Percentiles rank a stretch among this genome's conserved stretches.
These are phyloP conservation scores for Psilocybe tampanensis DNA, from an alignment of 768 basidiomycete genomes.

Conservation along the genomic window DNA sequence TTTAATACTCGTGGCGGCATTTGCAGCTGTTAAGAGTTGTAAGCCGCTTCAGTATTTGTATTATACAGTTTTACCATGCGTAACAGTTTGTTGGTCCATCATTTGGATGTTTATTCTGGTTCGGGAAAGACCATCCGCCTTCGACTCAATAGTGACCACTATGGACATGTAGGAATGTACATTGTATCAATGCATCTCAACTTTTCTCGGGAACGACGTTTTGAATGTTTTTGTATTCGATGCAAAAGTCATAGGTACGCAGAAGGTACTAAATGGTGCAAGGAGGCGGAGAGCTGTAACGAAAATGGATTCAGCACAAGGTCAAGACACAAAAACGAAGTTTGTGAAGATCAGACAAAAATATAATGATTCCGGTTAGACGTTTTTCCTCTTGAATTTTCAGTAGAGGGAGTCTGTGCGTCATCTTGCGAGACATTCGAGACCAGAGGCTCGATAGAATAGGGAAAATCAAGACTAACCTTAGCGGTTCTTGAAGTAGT, in stretches of 20 bases:
- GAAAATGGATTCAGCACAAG: conserved; percentile 10
- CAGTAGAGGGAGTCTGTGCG: conserved; percentile 93
- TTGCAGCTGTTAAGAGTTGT: not conserved
- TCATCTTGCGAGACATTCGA: conserved; percentile 54
- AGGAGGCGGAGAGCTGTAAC: not conserved
- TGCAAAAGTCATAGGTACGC: not conserved
- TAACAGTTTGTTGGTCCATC: conserved; percentile 3
- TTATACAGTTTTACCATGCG: conserved; percentile 1
- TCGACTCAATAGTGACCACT: too few species aligned
- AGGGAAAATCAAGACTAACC: conserved; percentile 30
- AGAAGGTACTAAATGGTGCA: not conserved
- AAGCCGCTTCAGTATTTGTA: not conserved
- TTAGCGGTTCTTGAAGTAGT: conserved; percentile 97
- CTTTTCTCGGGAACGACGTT: not conserved
- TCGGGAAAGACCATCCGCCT: not conserved
- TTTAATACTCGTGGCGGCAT: not conserved
- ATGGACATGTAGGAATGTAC: too few species aligned
- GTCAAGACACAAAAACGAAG: conserved; percentile 5
- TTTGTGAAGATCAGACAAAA: conserved; percentile 58
- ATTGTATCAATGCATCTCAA: too few species aligned
- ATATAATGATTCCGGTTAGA: conserved; percentile 91
- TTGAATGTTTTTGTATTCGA: not conserved
- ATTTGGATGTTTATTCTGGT: conserved; percentile 1
- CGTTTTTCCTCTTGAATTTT: conserved; percentile 72
- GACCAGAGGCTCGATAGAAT: conserved; percentile 8